A percentile compares a stretch with the other conserved stretches of the same genome.
phyloP scores from a whole-genome alignment of 257 asterid genomes.

The Forsythia viridissima region DNA sequence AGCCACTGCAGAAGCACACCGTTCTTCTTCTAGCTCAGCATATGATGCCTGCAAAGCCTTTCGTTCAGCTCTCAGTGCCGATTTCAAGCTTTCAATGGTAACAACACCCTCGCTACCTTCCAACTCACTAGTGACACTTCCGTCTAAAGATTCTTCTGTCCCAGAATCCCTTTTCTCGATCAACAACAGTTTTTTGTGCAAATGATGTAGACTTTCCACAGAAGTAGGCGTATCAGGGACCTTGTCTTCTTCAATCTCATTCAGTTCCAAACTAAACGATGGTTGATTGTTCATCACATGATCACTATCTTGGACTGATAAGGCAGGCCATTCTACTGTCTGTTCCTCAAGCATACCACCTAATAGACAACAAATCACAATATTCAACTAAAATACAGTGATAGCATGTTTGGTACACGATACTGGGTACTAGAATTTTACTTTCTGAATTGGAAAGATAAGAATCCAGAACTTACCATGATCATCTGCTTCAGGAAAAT shows the following conservation, averaged over 20 bases:
- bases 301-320: slow-evolving; percentile 42
- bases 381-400: not conserved
- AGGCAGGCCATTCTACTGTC: slow-evolving; percentile 35
- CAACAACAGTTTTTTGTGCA: slow-evolving; percentile 58
- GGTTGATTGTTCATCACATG: slow-evolving; percentile 20
- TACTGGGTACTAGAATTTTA: not conserved
- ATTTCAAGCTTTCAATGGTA: slow-evolving; percentile 60
- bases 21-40: slow-evolving; percentile 84
- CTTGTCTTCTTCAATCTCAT: slow-evolving; percentile 70
- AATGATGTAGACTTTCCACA: slow-evolving; percentile 51
- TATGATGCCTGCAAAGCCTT: slow-evolving; percentile 72
- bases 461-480: slow-evolving; percentile 49
- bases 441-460: not conserved
- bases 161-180: slow-evolving; percentile 75
- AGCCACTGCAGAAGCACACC: slow-evolving; percentile 95
- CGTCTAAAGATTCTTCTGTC: slow-evolving; percentile 79
- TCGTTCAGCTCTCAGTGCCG: slow-evolving; percentile 67
- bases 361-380: slow-evolving; percentile 26
- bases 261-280: slow-evolving; percentile 38
- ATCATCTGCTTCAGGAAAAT: slow-evolving; percentile 28
- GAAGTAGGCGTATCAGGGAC: slow-evolving; percentile 83
- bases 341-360: slow-evolving; percentile 46
- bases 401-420: not conserved
- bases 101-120: slow-evolving; percentile 69
- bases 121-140: slow-evolving; percentile 79